Base-by-base conservation (phyloP, 805 yeast genomes). In the Myxozyma mucilagina region DNA sequence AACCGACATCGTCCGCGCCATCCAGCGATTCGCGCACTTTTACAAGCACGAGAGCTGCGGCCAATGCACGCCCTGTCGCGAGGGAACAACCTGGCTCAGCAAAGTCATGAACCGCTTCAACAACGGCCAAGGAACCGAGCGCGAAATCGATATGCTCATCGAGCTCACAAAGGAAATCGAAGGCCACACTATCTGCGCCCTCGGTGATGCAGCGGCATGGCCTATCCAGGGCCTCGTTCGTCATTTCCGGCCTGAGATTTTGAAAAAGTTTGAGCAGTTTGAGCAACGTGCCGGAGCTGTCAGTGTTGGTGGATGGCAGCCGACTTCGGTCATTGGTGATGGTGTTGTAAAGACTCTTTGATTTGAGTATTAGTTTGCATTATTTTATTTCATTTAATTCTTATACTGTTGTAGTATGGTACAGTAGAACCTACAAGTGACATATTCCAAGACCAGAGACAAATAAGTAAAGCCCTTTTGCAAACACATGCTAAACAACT, bases 181-280 rank as follows among this genome's bases (percentile, higher is more conserved):
- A 77, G 96, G 96, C 53, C 96, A 90, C 77, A 89, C 96, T 55
- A 89, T 89, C 71, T 89, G 96, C 79, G 96, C 96, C 36, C 80
- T 89, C 72, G 96, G 96, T 61, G 96, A 89, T 72, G 96, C 96
- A 38, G 90, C 96, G 60, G 91, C 94, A 35, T 89, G 96, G 96
- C 96, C 96, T 48, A 82, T 90, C 65, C 96, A 90, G 78, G 96
- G 96, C 60, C 82, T 89, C 67, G 87, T 90, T 69, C 86, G 87
- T 75, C 86, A 88, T 67, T 89, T 90, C 82, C 83, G 90, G 74
- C 96, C 96, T 14, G 84, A 84, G 67, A 84, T 89, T 82, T 85
- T 85, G 70, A 89, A 86, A 64, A 84, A 92, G 77, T 86, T 90
- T 71, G 79, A 82, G 65, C 76, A 87, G 70, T 90, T 79, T 79